phyloP scores from a whole-genome alignment of 257 asterid species.

The Ajuga chamaepitys region DNA sequence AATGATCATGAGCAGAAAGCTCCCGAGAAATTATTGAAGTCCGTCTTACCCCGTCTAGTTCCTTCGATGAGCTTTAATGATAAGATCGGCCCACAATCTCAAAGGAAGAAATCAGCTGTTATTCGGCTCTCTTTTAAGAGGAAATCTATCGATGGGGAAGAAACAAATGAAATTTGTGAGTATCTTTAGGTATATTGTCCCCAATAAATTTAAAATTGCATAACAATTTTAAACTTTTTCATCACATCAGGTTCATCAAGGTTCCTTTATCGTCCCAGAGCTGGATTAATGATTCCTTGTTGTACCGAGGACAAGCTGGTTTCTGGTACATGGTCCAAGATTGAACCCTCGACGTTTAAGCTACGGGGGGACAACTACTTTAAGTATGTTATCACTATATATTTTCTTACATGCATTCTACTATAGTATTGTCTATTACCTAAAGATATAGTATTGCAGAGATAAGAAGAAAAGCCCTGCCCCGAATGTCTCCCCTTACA shows the following conservation, averaged over 20 bases:
- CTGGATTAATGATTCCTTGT: constrained; percentile 67
- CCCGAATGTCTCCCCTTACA: constrained; percentile 61
- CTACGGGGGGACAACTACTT: constrained; percentile 86
- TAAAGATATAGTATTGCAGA: constrained; percentile 39
- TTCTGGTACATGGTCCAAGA: constrained; percentile 74
- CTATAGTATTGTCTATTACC: background rate
- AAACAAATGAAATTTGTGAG: constrained; percentile 50
- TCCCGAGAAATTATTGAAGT: constrained; percentile 46
- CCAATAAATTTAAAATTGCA: background rate
- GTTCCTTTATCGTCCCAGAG: constrained; percentile 74
- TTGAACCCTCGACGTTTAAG: constrained; percentile 75
- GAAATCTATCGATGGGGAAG: constrained; percentile 66
- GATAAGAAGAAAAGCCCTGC: constrained; percentile 92
- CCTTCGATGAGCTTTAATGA: constrained; percentile 73
- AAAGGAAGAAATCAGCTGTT: constrained; percentile 62
- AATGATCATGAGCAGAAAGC: constrained; percentile 41
- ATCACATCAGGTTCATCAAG: constrained; percentile 57
- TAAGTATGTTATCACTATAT: constrained; percentile 39
- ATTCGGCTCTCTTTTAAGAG: constrained; percentile 76
- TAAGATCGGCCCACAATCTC: constrained; percentile 50
- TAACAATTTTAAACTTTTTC: background rate
- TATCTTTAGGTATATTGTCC: background rate
- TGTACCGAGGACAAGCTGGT: constrained; percentile 60
- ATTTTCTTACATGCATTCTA: background rate
- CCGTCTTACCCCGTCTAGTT: constrained; percentile 60